Percentiles rank a stretch among this genome's conserved stretches.
These are phyloP conservation scores for Yamadazyma pseudoaaseri DNA, from an alignment of 1,139 yeast species.

Conservation along the genomic window DNA sequence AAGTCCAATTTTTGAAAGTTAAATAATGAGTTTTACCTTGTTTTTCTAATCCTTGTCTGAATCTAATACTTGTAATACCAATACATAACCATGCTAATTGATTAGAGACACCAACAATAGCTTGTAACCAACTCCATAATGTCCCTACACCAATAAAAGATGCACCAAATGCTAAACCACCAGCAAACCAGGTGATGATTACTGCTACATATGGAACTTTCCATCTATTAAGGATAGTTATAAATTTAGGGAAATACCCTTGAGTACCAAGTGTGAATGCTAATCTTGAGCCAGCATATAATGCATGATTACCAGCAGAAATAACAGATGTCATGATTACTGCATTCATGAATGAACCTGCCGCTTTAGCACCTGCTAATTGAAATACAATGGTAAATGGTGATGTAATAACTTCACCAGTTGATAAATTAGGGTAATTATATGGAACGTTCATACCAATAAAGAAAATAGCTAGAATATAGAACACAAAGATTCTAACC, in stretches of 20 bases:
- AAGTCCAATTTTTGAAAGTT: slow-evolving; percentile 39
- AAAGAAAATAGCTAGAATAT: slow-evolving; percentile 41
- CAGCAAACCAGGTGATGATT: slow-evolving; percentile 38
- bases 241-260: slow-evolving; percentile 38
- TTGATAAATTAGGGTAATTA: slow-evolving; percentile 37
- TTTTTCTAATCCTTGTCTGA: slow-evolving; percentile 35
- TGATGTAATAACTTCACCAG: slow-evolving; percentile 50
- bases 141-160: slow-evolving; percentile 45
- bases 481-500: slow-evolving; percentile 45
- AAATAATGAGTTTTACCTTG: slow-evolving; percentile 38
- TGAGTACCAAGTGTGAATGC: slow-evolving; percentile 42
- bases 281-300: slow-evolving; percentile 43
- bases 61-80: slow-evolving; percentile 38
- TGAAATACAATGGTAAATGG: slow-evolving; percentile 67
- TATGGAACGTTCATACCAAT: slow-evolving; percentile 47
- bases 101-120: slow-evolving; percentile 44
- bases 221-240: slow-evolving; percentile 34
- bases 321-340: slow-evolving; percentile 42
- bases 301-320: slow-evolving; percentile 49
- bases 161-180: slow-evolving; percentile 44
- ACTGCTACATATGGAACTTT: slow-evolving; percentile 42
- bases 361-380: slow-evolving; percentile 46
- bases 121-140: slow-evolving; percentile 46
- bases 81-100: slow-evolving; percentile 44
- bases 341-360: slow-evolving; percentile 45